Evolutionary conservation across 1,284 basidiomycete species (phyloP).

Genomic region (Somion occarium): DNA sequence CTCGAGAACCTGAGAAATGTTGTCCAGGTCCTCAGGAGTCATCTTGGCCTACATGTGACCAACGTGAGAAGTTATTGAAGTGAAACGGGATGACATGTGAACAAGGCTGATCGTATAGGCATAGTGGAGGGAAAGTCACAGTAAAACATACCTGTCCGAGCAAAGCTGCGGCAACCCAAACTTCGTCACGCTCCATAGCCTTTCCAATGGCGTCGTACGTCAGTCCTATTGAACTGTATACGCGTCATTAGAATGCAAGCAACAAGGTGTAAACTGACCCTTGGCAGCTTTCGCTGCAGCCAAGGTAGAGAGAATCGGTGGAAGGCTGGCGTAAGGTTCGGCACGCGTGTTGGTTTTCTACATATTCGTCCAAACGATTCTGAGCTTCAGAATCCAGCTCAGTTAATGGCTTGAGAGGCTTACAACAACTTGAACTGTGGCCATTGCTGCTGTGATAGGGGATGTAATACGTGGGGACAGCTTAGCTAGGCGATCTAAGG

Average conservation of each 20-base stretch:
- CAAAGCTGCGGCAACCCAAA: constrained; percentile 86
- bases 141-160: constrained; percentile 80
- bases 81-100: constrained; percentile 1
- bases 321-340: constrained; percentile 32
- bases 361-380: not conserved
- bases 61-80: not conserved
- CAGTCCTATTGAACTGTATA: constrained; percentile 37
- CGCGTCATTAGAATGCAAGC: constrained; percentile 5
- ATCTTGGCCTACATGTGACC: constrained; percentile 57
- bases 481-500: too few relatives aligned
- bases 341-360: not conserved
- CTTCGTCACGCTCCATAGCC: constrained; percentile 71
- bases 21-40: constrained; percentile 50
- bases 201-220: constrained; percentile 73
- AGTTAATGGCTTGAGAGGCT: too few relatives aligned
- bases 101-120: not conserved
- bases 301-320: constrained; percentile 45
- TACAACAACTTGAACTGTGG: not conserved
- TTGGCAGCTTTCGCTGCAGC: constrained; percentile 68
- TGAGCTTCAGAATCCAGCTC: not conserved
- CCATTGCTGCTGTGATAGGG: not conserved
- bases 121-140: constrained; percentile 4
- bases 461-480: not conserved
- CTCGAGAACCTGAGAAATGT: constrained; percentile 49
- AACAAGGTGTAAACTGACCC: constrained; percentile 34